Conservation (phyloP, 192 early-diverging fungal species). For the Dispira simplex region DNA sequence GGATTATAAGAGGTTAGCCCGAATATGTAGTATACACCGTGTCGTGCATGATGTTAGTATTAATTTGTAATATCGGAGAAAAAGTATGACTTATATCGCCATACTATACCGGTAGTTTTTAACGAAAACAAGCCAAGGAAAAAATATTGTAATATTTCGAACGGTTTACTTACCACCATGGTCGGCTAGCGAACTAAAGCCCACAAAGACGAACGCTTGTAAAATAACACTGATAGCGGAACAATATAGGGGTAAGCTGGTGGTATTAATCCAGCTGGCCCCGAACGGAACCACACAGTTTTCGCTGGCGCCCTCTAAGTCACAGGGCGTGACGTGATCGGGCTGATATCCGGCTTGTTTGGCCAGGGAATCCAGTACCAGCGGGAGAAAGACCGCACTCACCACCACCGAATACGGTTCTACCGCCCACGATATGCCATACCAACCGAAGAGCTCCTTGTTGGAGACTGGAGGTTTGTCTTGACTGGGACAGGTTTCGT, state of each 20-base stretch:
- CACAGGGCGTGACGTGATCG: slow-evolving; percentile 11
- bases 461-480: background rate
- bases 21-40: no score
- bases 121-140: no score
- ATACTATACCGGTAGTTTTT: no score
- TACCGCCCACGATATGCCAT: slow-evolving; percentile 5
- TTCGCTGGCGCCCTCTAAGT: background rate
- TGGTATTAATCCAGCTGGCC: slow-evolving; percentile 12
- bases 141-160: no score
- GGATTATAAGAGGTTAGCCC: no score
- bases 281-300: slow-evolving; percentile 8
- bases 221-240: slow-evolving; percentile 23
- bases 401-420: slow-evolving; percentile 11
- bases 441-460: slow-evolving; percentile 14
- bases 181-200: slow-evolving; percentile 28
- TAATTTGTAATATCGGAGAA: no score
- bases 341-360: slow-evolving; percentile 8
- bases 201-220: slow-evolving; percentile 29
- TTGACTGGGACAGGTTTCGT: no score
- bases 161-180: slow-evolving; percentile 17
- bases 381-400: slow-evolving; percentile 10
- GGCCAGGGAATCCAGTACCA: slow-evolving; percentile 5
- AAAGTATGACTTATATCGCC: no score
- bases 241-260: slow-evolving; percentile 20
- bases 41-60: no score